These are phyloP conservation scores for Karstenula rhodostoma DNA, from an alignment of 2,329 filamentous ascomycete species.

Conservation along the genomic window DNA sequence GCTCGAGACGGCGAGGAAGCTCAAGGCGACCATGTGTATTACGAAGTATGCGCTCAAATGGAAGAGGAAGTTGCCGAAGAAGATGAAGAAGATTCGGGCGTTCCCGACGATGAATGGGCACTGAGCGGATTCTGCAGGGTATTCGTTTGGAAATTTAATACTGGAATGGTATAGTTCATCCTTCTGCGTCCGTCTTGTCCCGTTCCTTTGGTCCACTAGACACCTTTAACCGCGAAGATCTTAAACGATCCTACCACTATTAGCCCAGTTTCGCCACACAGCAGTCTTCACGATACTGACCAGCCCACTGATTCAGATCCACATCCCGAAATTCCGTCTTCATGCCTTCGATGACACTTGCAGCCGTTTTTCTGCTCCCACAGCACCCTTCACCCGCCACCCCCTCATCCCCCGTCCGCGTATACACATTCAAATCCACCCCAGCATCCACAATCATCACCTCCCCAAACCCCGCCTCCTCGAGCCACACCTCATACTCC, in stretches of 20 bases:
- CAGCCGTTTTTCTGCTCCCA: constrained; percentile 17
- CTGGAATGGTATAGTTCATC: not conserved
- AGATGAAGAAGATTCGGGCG: not conserved
- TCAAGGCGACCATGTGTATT: constrained; percentile 17
- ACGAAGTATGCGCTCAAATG: constrained; percentile 8
- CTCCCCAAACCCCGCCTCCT: constrained; percentile 51
- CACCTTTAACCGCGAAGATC: constrained; percentile 59
- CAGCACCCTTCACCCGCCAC: constrained; percentile 14
- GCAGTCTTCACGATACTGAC: constrained; percentile 9
- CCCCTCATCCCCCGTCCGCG: constrained; percentile 7
- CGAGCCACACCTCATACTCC: constrained; percentile 63
- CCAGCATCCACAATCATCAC: constrained; percentile 26
- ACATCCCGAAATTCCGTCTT: constrained; percentile 42
- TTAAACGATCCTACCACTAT: constrained; percentile 53
- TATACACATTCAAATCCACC: constrained; percentile 27
- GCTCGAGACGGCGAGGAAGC: constrained; percentile 16
- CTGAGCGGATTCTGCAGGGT: not conserved
- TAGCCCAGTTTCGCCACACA: constrained; percentile 7
- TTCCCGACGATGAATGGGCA: not conserved
- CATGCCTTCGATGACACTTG: constrained; percentile 22
- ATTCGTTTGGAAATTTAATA: not conserved
- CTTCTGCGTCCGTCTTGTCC: not conserved
- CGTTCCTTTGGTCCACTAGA: not conserved
- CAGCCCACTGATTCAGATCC: constrained; percentile 30
- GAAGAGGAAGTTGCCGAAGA: not conserved